Evolutionary conservation across 2,329 filamentous ascomycete species (phyloP).

Genomic region (Leptographium galeiforme): DNA sequence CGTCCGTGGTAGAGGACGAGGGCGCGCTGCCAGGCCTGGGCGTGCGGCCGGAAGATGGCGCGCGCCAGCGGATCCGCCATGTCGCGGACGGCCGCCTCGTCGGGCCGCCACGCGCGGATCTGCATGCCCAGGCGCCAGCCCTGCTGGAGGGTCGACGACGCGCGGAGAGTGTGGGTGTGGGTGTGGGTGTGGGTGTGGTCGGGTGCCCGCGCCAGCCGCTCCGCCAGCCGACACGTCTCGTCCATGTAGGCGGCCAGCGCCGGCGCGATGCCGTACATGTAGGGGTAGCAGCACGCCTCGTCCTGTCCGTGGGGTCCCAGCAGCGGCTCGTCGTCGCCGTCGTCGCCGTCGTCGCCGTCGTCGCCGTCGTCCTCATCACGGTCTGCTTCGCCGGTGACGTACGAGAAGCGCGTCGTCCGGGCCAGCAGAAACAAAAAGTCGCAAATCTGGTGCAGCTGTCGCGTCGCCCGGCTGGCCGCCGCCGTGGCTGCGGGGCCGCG

Average conservation of each 20-base stretch:
- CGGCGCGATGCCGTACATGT: slow-evolving; percentile 8
- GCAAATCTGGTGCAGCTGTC: slow-evolving; percentile 6
- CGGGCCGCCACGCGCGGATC: neutral
- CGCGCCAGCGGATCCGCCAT: neutral
- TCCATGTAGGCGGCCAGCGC: slow-evolving; percentile 2
- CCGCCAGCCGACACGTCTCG: slow-evolving; percentile 5
- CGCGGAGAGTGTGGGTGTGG: neutral
- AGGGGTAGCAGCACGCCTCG: neutral
- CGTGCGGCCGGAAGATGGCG: neutral
- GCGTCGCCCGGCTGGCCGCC: neutral
- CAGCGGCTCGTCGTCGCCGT: neutral
- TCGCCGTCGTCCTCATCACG: no score
- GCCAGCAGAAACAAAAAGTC: slow-evolving; percentile 5
- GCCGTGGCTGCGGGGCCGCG: neutral
- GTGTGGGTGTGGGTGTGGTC: neutral
- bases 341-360: neutral
- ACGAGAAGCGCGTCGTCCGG: neutral
- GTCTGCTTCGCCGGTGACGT: no score
- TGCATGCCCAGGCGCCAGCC: slow-evolving; percentile 1
- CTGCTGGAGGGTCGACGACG: no score
- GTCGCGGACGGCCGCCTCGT: neutral
- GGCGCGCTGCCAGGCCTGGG: slow-evolving; percentile 1
- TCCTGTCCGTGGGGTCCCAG: neutral
- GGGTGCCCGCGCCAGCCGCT: neutral
- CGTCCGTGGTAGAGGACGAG: slow-evolving; percentile 1